These are phyloP conservation scores for Barbatosphaeria neglecta DNA, from an alignment of 495 filamentous ascomycete genomes.

Conservation along the genomic window DNA sequence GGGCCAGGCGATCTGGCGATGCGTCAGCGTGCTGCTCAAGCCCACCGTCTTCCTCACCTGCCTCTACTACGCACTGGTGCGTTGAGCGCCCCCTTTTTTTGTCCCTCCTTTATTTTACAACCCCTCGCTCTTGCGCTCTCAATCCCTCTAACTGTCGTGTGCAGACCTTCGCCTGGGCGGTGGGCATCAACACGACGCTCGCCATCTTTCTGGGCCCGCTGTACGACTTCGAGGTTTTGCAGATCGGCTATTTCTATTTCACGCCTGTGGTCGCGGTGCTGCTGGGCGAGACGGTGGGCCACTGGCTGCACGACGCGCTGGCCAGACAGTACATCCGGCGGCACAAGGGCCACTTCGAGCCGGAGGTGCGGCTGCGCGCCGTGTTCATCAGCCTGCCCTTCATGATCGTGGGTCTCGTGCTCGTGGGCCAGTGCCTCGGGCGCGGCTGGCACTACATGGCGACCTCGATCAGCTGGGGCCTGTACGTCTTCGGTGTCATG, in stretches of 20 bases:
- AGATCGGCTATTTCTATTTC: conserved; percentile 53
- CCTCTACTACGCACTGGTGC: conserved; percentile 42
- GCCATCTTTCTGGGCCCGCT: conserved; percentile 40
- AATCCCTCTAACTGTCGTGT: too few relatives aligned
- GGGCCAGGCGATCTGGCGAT: conserved; percentile 31
- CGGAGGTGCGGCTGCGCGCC: conserved; percentile 45
- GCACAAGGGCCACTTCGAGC: conserved; percentile 43
- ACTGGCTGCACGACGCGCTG: conserved; percentile 48
- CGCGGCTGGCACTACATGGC: conserved; percentile 45
- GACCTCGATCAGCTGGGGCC: conserved; percentile 40
- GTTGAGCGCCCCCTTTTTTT: not conserved
- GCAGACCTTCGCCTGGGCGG: conserved; percentile 46
- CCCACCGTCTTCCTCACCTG: conserved; percentile 36
- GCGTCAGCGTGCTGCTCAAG: conserved; percentile 35
- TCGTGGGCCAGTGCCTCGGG: conserved; percentile 45
- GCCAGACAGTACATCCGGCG: conserved; percentile 35
- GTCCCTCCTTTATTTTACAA: not conserved
- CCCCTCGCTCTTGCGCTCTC: too few relatives aligned
- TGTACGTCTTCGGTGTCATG: conserved; percentile 51
- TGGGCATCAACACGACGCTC: conserved; percentile 52
- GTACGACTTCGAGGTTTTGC: conserved; percentile 42
- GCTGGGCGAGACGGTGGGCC: conserved; percentile 42
- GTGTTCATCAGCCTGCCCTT: conserved; percentile 39
- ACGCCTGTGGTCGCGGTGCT: conserved; percentile 41
- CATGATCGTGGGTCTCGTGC: conserved; percentile 37